phyloP scores from a whole-genome alignment of 139 green algal species.

The Gonium pectorale region DNA sequence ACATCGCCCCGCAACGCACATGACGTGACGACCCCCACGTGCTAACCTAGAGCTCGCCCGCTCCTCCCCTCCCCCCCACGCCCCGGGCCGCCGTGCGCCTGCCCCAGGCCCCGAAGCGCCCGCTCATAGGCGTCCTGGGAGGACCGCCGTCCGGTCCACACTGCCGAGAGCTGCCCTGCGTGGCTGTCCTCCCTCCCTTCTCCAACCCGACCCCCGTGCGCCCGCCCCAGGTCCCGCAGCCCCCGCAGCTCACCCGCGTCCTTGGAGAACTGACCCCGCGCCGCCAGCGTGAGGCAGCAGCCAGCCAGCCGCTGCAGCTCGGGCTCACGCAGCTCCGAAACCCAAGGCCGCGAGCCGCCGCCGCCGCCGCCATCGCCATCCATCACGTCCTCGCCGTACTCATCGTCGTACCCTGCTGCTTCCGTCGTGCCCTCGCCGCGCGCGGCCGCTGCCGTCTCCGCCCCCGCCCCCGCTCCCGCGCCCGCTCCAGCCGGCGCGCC shows the following conservation, averaged over 20 bases:
- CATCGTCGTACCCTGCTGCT: background rate
- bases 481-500: background rate
- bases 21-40: no score
- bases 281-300: conserved; percentile 70
- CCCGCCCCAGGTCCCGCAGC: no score
- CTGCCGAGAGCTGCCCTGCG: no score
- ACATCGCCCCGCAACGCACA: no score
- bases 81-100: background rate
- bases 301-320: conserved; percentile 29
- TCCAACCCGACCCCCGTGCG: no score
- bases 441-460: background rate
- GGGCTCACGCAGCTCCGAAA: conserved; percentile 10
- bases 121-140: no score
- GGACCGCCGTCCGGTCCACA: no score
- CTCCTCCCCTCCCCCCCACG: no score
- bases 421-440: background rate
- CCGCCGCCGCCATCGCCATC: background rate
- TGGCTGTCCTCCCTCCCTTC: no score
- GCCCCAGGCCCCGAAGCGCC: no score
- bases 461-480: background rate
- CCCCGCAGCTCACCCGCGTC: conserved; percentile 66
- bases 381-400: background rate
- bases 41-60: no score
- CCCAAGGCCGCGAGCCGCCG: background rate
- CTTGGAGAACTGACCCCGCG: conserved; percentile 88